Evolutionary conservation across 345 rosid genomes (phyloP).

Genomic region (Viola odorata): DNA sequence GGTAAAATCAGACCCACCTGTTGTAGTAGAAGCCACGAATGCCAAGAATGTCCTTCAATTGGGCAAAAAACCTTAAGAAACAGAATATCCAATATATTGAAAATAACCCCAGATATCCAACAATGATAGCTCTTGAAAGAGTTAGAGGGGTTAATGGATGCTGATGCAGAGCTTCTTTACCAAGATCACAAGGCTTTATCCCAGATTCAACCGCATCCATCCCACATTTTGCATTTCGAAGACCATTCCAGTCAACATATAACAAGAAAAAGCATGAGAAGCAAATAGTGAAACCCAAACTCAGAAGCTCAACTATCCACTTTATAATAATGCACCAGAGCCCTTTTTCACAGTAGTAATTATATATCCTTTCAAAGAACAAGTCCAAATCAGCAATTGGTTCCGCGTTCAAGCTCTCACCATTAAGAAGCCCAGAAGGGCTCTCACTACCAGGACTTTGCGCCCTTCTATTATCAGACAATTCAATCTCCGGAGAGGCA

Average conservation of each 20-base stretch:
- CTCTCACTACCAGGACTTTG: constrained; percentile 96
- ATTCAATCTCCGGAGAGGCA: constrained; percentile 81
- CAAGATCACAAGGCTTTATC: constrained; percentile 91
- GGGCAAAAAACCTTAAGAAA: constrained; percentile 86
- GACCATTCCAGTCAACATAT: constrained; percentile 97
- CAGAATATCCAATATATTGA: constrained; percentile 85
- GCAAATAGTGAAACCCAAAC: constrained; percentile 82
- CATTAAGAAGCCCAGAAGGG: constrained; percentile 91
- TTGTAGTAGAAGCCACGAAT: constrained; percentile 76
- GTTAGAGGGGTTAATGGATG: constrained; percentile 93
- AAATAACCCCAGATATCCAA: constrained; percentile 83
- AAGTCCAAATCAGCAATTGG: constrained; percentile 91
- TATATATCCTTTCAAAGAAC: constrained; percentile 83
- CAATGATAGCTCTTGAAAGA: constrained; percentile 66
- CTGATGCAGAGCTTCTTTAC: constrained; percentile 79
- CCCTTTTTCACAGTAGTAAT: constrained; percentile 94
- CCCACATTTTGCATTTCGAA: constrained; percentile 96
- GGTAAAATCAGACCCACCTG: constrained; percentile 42
- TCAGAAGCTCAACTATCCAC: constrained; percentile 93
- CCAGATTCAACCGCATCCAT: constrained; percentile 99
- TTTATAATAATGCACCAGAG: constrained; percentile 89
- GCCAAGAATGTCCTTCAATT: constrained; percentile 72
- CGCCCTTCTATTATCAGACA: constrained; percentile 71
- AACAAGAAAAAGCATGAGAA: constrained; percentile 94
- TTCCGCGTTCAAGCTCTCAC: constrained; percentile 73